Evolutionary conservation across 1,139 yeast genomes (phyloP).

Genomic region (Keqinozyma sinolaborantium): DNA sequence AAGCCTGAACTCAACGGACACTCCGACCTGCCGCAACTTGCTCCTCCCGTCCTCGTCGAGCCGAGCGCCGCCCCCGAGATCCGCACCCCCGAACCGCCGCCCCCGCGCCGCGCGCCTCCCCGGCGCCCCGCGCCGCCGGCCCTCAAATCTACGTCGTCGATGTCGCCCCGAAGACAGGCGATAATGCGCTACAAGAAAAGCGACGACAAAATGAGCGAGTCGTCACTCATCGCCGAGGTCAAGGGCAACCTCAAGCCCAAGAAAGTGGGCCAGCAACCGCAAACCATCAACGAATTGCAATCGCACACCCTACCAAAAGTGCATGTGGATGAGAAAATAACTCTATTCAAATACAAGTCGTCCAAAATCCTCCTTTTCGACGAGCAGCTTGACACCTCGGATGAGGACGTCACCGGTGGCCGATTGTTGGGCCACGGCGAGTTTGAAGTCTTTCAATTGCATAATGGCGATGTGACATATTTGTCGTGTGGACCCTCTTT

Average conservation of each 20-base stretch:
- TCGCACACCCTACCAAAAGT: conserved; percentile 3
- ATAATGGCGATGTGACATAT: conserved; percentile 61
- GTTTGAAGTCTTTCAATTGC: conserved; percentile 62
- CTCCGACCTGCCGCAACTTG: no score
- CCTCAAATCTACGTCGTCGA: conserved; percentile 2
- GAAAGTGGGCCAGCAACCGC: conserved; percentile 1
- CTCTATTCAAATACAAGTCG: conserved; percentile 33
- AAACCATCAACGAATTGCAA: conserved; percentile 1
- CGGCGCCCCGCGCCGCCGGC: conserved; percentile 1
- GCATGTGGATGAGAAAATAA: conserved; percentile 33
- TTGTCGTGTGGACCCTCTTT: conserved; percentile 54
- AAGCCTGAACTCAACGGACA: neutral
- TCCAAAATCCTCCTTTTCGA: conserved; percentile 44
- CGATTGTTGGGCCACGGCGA: conserved; percentile 58
- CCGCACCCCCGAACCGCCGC: no score
- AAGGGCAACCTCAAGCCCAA: conserved; percentile 20
- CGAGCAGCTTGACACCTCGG: conserved; percentile 22
- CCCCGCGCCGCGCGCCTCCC: no score
- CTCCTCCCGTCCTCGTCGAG: no score
- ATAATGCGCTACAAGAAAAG: conserved; percentile 36
- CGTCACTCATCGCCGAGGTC: conserved; percentile 20
- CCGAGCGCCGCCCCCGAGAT: no score
- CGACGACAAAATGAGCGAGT: conserved; percentile 22
- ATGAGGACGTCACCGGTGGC: conserved; percentile 27
- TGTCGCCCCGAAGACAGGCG: conserved; percentile 41